phyloP scores from a whole-genome alignment of 345 rosid genomes.

The Orychophragmus violaceus region DNA sequence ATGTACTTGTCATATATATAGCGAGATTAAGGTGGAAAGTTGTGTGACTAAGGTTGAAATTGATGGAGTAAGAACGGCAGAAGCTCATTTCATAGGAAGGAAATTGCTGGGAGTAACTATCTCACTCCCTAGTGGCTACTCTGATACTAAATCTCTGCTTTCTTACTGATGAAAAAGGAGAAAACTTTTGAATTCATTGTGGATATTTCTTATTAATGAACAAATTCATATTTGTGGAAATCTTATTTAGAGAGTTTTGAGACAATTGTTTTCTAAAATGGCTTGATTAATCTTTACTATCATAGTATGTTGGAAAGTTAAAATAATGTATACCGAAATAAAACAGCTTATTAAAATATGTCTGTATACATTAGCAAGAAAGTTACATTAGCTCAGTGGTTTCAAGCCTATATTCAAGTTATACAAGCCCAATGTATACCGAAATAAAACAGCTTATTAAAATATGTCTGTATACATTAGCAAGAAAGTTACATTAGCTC shows the following conservation, averaged over 20 bases:
- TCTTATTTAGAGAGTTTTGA: neutral
- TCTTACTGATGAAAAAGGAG: neutral
- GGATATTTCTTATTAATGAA: neutral
- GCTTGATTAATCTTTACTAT: neutral
- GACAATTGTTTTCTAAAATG: neutral
- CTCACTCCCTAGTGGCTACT: constrained; percentile 59
- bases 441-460: too few relatives aligned
- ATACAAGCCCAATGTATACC: too few relatives aligned
- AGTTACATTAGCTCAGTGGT: too few relatives aligned
- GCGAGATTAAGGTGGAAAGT: constrained; percentile 35
- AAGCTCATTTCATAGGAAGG: constrained; percentile 88
- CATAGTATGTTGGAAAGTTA: too few relatives aligned
- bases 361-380: too few relatives aligned
- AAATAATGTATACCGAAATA: too few relatives aligned
- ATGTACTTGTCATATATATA: neutral
- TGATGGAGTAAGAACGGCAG: constrained; percentile 58
- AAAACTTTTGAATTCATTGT: neutral
- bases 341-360: too few relatives aligned
- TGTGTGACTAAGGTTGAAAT: constrained; percentile 43
- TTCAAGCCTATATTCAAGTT: too few relatives aligned
- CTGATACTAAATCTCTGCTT: constrained; percentile 41
- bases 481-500: too few relatives aligned
- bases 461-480: too few relatives aligned
- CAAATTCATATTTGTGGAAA: neutral
- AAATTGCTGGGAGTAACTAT: constrained; percentile 63